Evolutionary conservation across 1,284 basidiomycete genomes (phyloP).

Genomic region (Pascua sp.): DNA sequence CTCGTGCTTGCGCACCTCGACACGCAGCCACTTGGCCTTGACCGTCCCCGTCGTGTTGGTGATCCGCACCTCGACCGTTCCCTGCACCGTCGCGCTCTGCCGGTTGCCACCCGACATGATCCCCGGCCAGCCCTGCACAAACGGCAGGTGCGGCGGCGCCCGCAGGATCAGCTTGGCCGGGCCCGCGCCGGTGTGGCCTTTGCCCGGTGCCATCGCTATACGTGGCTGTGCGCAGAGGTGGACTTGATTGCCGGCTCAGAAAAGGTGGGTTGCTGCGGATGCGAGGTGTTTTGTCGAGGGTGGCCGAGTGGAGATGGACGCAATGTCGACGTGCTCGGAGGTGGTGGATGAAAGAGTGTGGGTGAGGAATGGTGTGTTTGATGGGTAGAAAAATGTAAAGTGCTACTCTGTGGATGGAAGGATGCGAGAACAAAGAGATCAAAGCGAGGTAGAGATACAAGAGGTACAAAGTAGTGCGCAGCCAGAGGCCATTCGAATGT

Average conservation of each 20-base stretch:
- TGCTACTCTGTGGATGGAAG: too few relatives aligned
- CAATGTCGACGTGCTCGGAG: too few relatives aligned
- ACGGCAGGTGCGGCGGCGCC: slow-evolving; percentile 47
- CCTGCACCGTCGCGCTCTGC: slow-evolving; percentile 37
- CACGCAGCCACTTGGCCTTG: slow-evolving; percentile 82
- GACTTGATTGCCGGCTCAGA: neutral
- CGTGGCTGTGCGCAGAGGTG: neutral
- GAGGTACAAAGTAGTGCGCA: too few relatives aligned
- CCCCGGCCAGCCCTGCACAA: slow-evolving; percentile 47
- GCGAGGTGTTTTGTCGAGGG: neutral
- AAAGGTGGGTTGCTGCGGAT: neutral
- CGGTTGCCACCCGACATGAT: slow-evolving; percentile 32
- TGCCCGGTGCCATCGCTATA: too few relatives aligned
- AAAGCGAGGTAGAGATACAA: too few relatives aligned
- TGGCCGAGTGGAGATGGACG: too few relatives aligned
- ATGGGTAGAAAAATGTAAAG: too few relatives aligned
- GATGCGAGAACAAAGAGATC: too few relatives aligned
- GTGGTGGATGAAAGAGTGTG: too few relatives aligned
- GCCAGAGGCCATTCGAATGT: too few relatives aligned
- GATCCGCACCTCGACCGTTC: slow-evolving; percentile 72
- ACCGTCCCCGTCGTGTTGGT: slow-evolving; percentile 59
- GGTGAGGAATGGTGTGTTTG: too few relatives aligned
- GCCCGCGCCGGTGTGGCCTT: slow-evolving; percentile 4
- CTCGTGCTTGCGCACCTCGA: slow-evolving; percentile 82
- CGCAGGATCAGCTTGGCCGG: slow-evolving; percentile 42